These are phyloP conservation scores for Salix koriyanagi DNA, from an alignment of 345 rosid genomes.

Conservation along the genomic window DNA sequence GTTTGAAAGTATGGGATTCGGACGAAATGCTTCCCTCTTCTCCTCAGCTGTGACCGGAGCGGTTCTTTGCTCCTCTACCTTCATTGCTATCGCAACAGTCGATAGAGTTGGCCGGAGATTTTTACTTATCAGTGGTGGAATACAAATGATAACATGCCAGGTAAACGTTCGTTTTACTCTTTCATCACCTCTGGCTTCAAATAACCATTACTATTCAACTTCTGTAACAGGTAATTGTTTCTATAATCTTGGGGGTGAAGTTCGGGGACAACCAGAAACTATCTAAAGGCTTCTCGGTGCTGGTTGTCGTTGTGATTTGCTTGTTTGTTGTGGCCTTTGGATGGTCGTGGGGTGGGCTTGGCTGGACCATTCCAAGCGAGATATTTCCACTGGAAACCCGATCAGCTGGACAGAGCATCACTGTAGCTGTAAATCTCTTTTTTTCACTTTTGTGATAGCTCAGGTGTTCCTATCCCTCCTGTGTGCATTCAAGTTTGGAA, in stretches of 20 bases:
- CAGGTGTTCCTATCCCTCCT: slow-evolving; percentile 73
- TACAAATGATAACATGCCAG: slow-evolving; percentile 80
- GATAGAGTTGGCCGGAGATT: slow-evolving; percentile 69
- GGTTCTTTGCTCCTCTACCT: slow-evolving; percentile 73
- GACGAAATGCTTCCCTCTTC: slow-evolving; percentile 71
- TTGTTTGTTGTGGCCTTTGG: slow-evolving; percentile 88
- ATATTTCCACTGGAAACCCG: slow-evolving; percentile 82
- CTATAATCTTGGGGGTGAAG: slow-evolving; percentile 71
- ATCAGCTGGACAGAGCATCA: slow-evolving; percentile 88
- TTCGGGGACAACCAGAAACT: slow-evolving; percentile 63
- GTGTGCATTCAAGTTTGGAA: slow-evolving; percentile 73
- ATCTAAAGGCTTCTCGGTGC: slow-evolving; percentile 56
- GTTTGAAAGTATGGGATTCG: slow-evolving; percentile 88
- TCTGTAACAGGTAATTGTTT: slow-evolving; percentile 51
- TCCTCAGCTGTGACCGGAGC: slow-evolving; percentile 95
- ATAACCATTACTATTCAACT: neutral
- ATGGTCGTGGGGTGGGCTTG: slow-evolving; percentile 98
- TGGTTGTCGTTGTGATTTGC: slow-evolving; percentile 72
- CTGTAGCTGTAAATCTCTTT: slow-evolving; percentile 85
- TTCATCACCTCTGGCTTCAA: neutral
- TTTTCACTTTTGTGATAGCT: slow-evolving; percentile 80
- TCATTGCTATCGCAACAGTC: slow-evolving; percentile 71
- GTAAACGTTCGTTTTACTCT: slow-evolving; percentile 21
- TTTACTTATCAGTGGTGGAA: slow-evolving; percentile 81
- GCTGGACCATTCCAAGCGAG: slow-evolving; percentile 95